Conservation (phyloP, 352 stramenopile genomes). For the Globisporangium megalacanthum region DNA sequence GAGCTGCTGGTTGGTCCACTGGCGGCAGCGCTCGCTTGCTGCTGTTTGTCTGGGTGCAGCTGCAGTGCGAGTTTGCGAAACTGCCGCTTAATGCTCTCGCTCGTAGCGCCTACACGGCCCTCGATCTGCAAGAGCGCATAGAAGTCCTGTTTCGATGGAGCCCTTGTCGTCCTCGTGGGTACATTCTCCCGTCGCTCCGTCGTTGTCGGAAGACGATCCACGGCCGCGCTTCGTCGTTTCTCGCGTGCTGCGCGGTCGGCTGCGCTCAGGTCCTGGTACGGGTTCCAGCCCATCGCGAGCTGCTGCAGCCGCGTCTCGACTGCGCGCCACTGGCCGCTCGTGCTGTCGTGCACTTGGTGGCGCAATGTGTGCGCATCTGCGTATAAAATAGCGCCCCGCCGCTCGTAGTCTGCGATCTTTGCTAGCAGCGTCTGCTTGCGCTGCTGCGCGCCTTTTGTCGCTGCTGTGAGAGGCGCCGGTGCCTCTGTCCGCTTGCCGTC, state of each 20-base stretch:
- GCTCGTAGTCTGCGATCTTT: constrained; percentile 54
- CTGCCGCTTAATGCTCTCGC: constrained; percentile 53
- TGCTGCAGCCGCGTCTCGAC: constrained; percentile 56
- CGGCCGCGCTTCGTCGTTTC: constrained; percentile 14
- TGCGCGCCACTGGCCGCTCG: constrained; percentile 49
- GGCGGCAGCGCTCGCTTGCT: constrained; percentile 1
- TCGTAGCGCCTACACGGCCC: constrained; percentile 15
- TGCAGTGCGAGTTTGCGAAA: constrained; percentile 61
- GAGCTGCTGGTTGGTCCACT: too few species aligned
- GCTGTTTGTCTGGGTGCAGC: constrained; percentile 64
- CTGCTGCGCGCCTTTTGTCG: constrained; percentile 7
- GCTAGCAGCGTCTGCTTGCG: constrained; percentile 31
- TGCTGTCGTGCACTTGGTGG: constrained; percentile 54
- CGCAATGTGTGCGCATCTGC: constrained; percentile 61
- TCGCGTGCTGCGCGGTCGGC: constrained; percentile 12
- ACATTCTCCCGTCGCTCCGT: not conserved
- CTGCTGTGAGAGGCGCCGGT: not conserved
- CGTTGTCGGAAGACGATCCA: not conserved
- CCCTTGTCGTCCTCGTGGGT: not conserved
- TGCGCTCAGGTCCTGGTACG: constrained; percentile 53
- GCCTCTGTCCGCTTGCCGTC: not conserved
- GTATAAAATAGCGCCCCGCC: constrained; percentile 46
- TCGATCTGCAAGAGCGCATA: constrained; percentile 55
- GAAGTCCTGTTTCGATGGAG: constrained; percentile 39
- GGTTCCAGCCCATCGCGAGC: constrained; percentile 63